Base-by-base conservation (phyloP, 768 basidiomycete genomes). In the Mycena latifolia region DNA sequence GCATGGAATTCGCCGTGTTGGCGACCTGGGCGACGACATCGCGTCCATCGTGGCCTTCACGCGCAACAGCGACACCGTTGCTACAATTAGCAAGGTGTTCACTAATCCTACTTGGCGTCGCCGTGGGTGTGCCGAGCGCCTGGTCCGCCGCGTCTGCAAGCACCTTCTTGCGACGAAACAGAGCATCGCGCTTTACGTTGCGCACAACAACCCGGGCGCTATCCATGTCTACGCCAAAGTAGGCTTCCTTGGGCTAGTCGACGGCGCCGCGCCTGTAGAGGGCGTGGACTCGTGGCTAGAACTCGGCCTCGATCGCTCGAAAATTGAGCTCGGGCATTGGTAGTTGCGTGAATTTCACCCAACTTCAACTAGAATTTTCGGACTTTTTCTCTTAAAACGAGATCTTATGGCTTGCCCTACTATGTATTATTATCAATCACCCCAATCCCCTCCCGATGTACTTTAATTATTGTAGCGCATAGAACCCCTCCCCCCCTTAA, bases 21-120 rank as follows among this genome's bases (percentile, higher is more conserved):
- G 72, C 9, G 70, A 71, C 47, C 57, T 54, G 11, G 46, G 55
- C 0, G 67, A 76, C 50, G 81, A 83, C 28, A 82, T 89, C 24
- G 89, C 91, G 0, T 92, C 84, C 22, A 86, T 93, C 43, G 89
- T 89, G 7, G 91, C 91, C 18, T 86, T 85, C 29, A 91, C 92
- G 10, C 81, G 93, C 14, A 86, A 87, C 63, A 88, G 82, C 27
- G 79, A 82, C 1, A 80, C 71, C 6, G 83, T 90, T 27, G 86
- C 88, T 3, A 85, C 89, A 0, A 87, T 94, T 48, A 89, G 89
- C 41, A 93, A 94, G 74, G 92, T 93, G 0, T 90, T 80, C 72
- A 93, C 92, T 0, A 78, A 82, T 51, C 79, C 85, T 0, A 39
- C 69, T 2, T 89, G 85, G 82, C 80, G 89, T 47, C 74, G 83